phyloP scores from a whole-genome alignment of 1,284 basidiomycete species.

The Irpex sp. region DNA sequence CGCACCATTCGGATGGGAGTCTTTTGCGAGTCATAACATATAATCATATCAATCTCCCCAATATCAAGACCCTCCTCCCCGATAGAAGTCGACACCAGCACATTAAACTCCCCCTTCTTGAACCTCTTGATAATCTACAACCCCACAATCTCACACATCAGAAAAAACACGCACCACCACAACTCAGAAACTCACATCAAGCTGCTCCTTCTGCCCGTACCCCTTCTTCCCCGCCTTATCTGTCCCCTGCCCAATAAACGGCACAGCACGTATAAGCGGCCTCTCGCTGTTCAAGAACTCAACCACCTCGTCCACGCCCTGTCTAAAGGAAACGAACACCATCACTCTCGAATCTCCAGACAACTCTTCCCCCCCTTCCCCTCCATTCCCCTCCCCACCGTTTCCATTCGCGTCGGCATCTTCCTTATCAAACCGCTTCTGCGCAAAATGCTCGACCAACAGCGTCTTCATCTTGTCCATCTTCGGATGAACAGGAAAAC shows the following conservation, averaged over 20 bases:
- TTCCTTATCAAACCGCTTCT: constrained; percentile 45
- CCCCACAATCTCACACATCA: neutral
- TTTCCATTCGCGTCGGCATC: too few species aligned
- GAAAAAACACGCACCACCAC: too few species aligned
- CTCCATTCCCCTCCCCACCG: too few species aligned
- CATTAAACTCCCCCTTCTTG: constrained; percentile 84
- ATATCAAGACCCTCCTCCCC: constrained; percentile 99
- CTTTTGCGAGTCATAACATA: constrained; percentile 97
- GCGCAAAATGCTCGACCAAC: constrained; percentile 76
- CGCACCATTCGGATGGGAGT: constrained; percentile 93
- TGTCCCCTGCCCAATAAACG: constrained; percentile 88
- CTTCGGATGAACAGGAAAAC: constrained; percentile 82
- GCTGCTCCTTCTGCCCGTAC: constrained; percentile 87
- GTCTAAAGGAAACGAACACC: constrained; percentile 90
- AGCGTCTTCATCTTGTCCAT: constrained; percentile 80
- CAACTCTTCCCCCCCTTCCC: constrained; percentile 1
- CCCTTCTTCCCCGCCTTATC: constrained; percentile 87
- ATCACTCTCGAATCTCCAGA: constrained; percentile 73
- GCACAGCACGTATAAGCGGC: constrained; percentile 72
- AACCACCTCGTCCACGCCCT: constrained; percentile 90
- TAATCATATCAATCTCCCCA: constrained; percentile 95
- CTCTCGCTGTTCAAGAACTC: constrained; percentile 65
- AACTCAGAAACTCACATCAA: constrained; percentile 48
- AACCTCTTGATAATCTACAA: constrained; percentile 77
- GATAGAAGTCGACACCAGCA: constrained; percentile 94